These are phyloP conservation scores for Trapa incisa DNA, from an alignment of 345 rosid species.

Conservation along the genomic window DNA sequence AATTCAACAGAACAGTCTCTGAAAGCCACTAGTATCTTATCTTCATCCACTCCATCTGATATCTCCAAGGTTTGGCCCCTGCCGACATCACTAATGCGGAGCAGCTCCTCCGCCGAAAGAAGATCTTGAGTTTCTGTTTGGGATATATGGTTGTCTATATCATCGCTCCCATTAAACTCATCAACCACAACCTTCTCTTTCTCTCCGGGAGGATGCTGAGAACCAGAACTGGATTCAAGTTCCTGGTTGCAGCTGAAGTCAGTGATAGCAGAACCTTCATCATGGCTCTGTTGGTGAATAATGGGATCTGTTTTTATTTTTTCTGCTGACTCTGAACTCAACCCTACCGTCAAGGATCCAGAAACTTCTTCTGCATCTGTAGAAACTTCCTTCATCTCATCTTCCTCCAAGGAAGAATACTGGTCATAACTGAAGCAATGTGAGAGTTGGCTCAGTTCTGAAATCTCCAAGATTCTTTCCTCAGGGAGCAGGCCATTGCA, in stretches of 20 bases:
- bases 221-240: background rate
- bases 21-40: background rate
- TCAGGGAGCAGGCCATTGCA: constrained; percentile 4
- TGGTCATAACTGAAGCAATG: constrained; percentile 11
- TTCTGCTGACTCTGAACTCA: background rate
- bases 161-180: background rate
- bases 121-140: background rate
- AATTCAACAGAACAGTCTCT: background rate
- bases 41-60: background rate
- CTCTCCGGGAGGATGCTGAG: background rate
- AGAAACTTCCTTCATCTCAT: constrained; percentile 6
- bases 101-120: background rate
- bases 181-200: background rate
- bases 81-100: background rate
- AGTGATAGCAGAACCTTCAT: background rate
- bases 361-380: constrained; percentile 6
- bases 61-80: background rate
- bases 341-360: background rate
- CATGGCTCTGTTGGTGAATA: background rate
- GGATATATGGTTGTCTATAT: background rate
- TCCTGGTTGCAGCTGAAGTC: too few relatives aligned
- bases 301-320: background rate
- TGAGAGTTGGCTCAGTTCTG: constrained; percentile 11
- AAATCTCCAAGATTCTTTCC: constrained; percentile 8
- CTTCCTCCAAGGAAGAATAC: constrained; percentile 11